Evolutionary conservation across 495 filamentous ascomycete genomes (phyloP).

Genomic region (Neurospora tetrasperma): DNA sequence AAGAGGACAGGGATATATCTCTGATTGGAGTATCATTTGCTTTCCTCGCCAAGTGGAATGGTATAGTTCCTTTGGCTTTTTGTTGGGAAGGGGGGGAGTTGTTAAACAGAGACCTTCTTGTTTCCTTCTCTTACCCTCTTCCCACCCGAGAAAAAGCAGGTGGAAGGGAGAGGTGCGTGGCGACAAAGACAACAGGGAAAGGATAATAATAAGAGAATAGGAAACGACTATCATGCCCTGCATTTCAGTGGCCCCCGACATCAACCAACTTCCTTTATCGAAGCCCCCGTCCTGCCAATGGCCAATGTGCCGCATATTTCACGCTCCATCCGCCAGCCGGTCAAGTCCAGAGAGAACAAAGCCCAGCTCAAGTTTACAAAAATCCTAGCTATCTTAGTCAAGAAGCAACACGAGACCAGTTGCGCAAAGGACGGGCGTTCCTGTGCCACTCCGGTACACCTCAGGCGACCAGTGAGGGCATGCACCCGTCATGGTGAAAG

Average conservation of each 20-base stretch:
- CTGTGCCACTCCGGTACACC: conserved; percentile 3
- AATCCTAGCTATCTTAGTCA: neutral
- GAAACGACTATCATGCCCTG: conserved; percentile 24
- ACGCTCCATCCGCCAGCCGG: conserved; percentile 10
- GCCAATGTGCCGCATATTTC: conserved; percentile 15
- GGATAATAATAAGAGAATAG: conserved; percentile 8
- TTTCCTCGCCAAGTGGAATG: neutral
- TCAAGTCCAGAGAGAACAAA: conserved; percentile 7
- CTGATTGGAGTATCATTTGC: neutral
- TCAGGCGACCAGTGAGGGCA: conserved; percentile 4
- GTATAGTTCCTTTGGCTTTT: neutral
- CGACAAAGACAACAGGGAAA: conserved; percentile 5
- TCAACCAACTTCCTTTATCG: conserved; percentile 26
- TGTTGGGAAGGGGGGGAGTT: neutral
- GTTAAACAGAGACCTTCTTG: conserved; percentile 1
- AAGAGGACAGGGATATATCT: neutral
- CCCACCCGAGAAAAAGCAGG: neutral
- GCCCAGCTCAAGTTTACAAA: conserved; percentile 3
- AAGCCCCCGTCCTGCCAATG: conserved; percentile 13
- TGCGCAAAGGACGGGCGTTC: conserved; percentile 4
- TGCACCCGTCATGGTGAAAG: conserved; percentile 9
- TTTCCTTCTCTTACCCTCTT: neutral
- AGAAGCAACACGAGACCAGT: conserved; percentile 9
- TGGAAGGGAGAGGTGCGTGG: neutral
- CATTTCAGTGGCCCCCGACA: conserved; percentile 23